Evolutionary conservation across 2,329 filamentous ascomycete genomes (phyloP).

Genomic region (Alternaria triticimaculans): DNA sequence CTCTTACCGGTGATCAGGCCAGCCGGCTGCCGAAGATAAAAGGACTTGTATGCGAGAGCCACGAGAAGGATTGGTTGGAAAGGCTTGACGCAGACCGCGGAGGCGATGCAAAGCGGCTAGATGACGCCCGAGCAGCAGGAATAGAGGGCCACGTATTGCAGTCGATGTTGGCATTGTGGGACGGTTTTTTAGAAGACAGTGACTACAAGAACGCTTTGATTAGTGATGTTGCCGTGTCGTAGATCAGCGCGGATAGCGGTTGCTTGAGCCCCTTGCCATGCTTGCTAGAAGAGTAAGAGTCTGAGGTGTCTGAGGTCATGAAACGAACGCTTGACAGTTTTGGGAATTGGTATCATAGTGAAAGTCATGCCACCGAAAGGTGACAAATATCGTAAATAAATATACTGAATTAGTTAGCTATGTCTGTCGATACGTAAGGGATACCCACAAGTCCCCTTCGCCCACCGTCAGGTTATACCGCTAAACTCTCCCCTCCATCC

Average conservation of each 20-base stretch:
- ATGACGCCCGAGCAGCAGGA: background rate
- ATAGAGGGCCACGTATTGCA: background rate
- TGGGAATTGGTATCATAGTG: background rate
- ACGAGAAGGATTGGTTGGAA: background rate
- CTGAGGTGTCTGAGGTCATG: background rate
- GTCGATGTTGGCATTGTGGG: background rate
- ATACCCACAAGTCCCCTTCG: background rate
- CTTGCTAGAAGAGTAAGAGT: background rate
- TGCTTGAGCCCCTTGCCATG: background rate
- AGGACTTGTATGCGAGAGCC: background rate
- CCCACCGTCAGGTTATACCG: conserved; percentile 1
- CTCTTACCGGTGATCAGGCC: background rate
- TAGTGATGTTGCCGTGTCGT: background rate
- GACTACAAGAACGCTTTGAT: background rate
- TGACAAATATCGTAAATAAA: background rate
- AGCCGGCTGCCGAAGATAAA: background rate
- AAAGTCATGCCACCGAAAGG: background rate
- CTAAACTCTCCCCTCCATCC: conserved; percentile 20
- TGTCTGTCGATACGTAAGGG: background rate
- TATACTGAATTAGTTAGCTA: background rate
- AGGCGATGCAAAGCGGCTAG: background rate
- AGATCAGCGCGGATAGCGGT: background rate
- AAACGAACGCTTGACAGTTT: background rate
- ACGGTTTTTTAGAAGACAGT: background rate
- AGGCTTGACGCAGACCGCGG: background rate